phyloP scores from a whole-genome alignment of 225 moss, liverwort and hornwort species.

The Lunularia cruciata region DNA sequence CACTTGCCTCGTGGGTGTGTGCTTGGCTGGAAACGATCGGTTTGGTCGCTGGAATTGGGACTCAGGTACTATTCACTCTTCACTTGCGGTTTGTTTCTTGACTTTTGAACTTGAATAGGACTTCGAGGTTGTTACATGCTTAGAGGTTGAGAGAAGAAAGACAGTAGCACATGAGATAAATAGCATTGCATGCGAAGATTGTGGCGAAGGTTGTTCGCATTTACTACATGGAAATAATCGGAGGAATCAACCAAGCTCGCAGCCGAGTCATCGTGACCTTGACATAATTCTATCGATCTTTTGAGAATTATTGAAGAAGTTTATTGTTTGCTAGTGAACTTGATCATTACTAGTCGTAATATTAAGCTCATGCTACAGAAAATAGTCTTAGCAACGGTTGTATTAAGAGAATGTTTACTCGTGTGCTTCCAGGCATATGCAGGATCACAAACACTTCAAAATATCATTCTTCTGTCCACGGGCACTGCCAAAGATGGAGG shows the following conservation, averaged over 20 bases:
- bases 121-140: neutral
- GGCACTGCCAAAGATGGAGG: slow-evolving; percentile 79
- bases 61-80: slow-evolving; percentile 56
- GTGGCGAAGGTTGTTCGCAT: no score
- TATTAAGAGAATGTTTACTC: slow-evolving; percentile 9
- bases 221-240: no score
- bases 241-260: no score
- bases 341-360: no score
- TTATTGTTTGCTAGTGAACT: no score
- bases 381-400: no score
- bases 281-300: no score
- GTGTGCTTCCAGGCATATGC: slow-evolving; percentile 69
- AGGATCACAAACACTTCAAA: slow-evolving; percentile 77
- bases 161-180: neutral
- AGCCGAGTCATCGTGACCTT: no score
- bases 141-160: neutral
- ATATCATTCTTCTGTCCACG: slow-evolving; percentile 68
- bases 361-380: no score
- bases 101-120: neutral
- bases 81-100: neutral
- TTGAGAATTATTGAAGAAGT: no score
- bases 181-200: neutral
- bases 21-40: slow-evolving; percentile 96
- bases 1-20: slow-evolving; percentile 88
- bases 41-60: slow-evolving; percentile 82